Evolutionary conservation across 371 early-diverging fungal species (phyloP), one percentile per base, ranked within the genome.

Genomic region (Rhizopus sp.): DNA sequence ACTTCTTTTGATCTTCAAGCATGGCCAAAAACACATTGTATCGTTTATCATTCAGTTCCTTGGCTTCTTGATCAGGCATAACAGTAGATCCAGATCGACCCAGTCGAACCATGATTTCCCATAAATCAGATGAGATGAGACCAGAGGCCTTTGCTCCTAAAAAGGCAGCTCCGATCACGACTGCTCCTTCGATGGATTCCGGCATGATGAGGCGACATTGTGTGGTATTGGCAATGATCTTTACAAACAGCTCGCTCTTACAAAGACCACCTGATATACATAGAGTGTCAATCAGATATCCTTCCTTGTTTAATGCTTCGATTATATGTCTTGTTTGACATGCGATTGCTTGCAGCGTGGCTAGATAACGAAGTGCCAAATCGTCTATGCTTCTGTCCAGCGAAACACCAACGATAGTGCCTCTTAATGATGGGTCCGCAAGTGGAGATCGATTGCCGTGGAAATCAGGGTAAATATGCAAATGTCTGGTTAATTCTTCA

Each of bases 371-470:
- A 2, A 73, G 46, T 0, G 87, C 87, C 7, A 91, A 73, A 6
- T 80, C 80, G 44, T 84, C 76, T 4, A 85, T 54, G 34, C 72
- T 77, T 17, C 69, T 68, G 59, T 87, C 85, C 17, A 87, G 68
- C 7, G 83, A 73, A 9, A 83, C 62, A 12, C 92, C 90, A 3
- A 80, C 75, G 32, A 88, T 72, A 1, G 71, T 74, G 3, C 92
- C 92, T 12, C 86, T 77, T 47, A 89, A 59, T 6, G 74, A 63
- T 33, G 89, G 82, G 55, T 92, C 89, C 0, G 88, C 85, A 15
- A 88, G 63, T 0, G 92, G 90, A 1, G 88, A 86, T 5, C 92
- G 81, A 55, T 90, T 90, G 10, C 92, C 92, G 63, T 92, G 90
- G 59, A 81, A 86, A 64, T 92, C 92, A 3, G 92, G 90, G 16